A percentile compares a stretch with the other conserved stretches of the same genome.
Evolutionary conservation across 306 rosid genomes (phyloP).

Genomic region (Senna tora): DNA sequence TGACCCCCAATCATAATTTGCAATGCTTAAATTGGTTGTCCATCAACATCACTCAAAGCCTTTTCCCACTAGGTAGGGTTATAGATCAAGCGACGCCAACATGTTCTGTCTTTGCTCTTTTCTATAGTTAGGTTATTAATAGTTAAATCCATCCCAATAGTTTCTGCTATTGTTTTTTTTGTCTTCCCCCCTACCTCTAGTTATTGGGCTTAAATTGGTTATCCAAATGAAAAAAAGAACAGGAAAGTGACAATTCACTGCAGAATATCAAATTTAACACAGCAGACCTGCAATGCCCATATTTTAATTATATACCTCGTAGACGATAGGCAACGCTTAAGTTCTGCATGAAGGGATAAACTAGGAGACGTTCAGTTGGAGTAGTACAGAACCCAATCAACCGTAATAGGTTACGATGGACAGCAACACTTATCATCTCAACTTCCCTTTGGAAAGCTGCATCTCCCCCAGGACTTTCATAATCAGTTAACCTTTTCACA

Average conservation of each 20-base stretch:
- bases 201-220: constrained; percentile 11
- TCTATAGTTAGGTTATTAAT: too few relatives aligned
- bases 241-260: constrained; percentile 16
- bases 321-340: constrained; percentile 91
- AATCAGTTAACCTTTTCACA: constrained; percentile 90
- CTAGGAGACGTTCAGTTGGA: constrained; percentile 89
- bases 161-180: too few relatives aligned
- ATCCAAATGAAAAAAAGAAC: constrained; percentile 7
- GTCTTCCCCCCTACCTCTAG: too few relatives aligned
- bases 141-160: too few relatives aligned
- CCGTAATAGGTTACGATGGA: constrained; percentile 83
- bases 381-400: constrained; percentile 95
- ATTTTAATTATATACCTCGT: constrained; percentile 63
- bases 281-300: constrained; percentile 19
- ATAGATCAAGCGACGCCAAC: too few relatives aligned
- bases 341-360: constrained; percentile 98
- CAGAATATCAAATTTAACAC: constrained; percentile 23
- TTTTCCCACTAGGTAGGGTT: too few relatives aligned
- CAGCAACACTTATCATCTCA: constrained; percentile 99
- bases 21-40: background rate
- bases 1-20: background rate
- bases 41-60: too few relatives aligned
- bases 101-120: too few relatives aligned
- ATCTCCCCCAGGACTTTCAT: constrained; percentile 97
- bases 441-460: constrained; percentile 98